Conservation (phyloP, 2,329 filamentous ascomycete species). For the Ascochyta clinopodiicola region DNA sequence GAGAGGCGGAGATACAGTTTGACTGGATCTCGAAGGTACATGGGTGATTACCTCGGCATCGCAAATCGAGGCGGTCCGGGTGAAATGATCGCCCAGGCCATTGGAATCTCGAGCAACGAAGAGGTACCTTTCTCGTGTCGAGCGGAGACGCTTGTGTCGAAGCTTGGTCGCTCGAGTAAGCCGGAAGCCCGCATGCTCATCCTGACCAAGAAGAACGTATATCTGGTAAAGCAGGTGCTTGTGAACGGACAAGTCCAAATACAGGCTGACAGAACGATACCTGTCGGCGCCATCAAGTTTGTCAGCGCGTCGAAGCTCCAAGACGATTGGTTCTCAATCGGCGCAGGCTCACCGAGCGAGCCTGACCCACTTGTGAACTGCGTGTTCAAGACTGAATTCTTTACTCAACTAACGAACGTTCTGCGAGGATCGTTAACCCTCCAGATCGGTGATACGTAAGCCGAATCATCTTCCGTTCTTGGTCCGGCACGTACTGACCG, state of each 20-base stretch:
- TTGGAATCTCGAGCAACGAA: conserved; percentile 75
- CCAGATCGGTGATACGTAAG: conserved; percentile 74
- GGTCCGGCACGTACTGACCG: conserved; percentile 28
- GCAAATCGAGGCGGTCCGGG: conserved; percentile 81
- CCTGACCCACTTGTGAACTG: conserved; percentile 93
- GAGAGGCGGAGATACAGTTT: conserved; percentile 91
- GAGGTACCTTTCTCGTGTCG: conserved; percentile 87
- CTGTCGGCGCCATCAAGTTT: conserved; percentile 87
- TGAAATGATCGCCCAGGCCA: conserved; percentile 76
- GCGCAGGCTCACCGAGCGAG: conserved; percentile 87
- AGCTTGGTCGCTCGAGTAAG: conserved; percentile 96
- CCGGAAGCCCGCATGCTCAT: conserved; percentile 84
- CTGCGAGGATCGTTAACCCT: conserved; percentile 83
- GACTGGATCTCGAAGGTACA: conserved; percentile 86
- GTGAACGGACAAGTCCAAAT: conserved; percentile 85
- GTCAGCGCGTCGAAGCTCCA: conserved; percentile 80
- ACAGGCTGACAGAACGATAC: conserved; percentile 78
- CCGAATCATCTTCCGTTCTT: conserved; percentile 6
- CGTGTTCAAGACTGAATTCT: conserved; percentile 95
- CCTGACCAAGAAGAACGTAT: conserved; percentile 84
- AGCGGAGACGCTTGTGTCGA: conserved; percentile 87
- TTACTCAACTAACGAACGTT: conserved; percentile 83
- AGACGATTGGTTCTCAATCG: conserved; percentile 97
- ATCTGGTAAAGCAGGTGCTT: conserved; percentile 84
- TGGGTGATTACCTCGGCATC: conserved; percentile 93